Evolutionary conservation across 2,329 filamentous ascomycete species (phyloP), one percentile per base, ranked within the genome.

Genomic region (Aspergillus glaucus): DNA sequence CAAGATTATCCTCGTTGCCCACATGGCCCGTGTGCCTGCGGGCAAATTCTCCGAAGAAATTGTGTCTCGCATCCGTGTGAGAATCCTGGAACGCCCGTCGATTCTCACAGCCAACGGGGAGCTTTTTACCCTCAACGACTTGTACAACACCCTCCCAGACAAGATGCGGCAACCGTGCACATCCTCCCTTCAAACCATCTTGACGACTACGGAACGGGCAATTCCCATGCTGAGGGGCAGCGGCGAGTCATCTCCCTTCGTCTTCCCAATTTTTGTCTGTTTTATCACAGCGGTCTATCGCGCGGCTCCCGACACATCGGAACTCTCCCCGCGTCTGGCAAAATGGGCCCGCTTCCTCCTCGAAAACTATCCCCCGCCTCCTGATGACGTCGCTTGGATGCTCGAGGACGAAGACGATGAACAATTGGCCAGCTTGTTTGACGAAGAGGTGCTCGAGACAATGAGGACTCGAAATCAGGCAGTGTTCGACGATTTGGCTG

Each of bases 301-400:
- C 17, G 41, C 40, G 15, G 47, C 54, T 1, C 14, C 53, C 3
- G 51, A 51, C 15, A 51, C 52, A 36, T 30, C 49, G 14, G 49
- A 48, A 22, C 56, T 73, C 6, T 53, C 68, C 1, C 48, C 63
- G 8, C 64, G 71, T 21, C 50, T 74, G 5, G 58, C 49, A 21
- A 55, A 52, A 45, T 74, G 71, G 71, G 53, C 65, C 15, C 47
- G 50, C 9, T 68, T 70, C 49, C 48, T 71, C 8, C 55, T 69
- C 6, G 59, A 62, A 30, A 60, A 66, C 36, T 69, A 70, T 36
- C 53, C 56, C 9, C 54, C 63, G 12, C 63, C 64, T 7, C 60
- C 63, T 5, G 56, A 55, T 44, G 58, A 62, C 47, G 59, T 63
- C n/a, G 55, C 58, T 14, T 68, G 62, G 63, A 53, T 57, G 8